These are phyloP conservation scores for Pyrenophora graminea DNA, from an alignment of 2,329 filamentous ascomycete species.

Conservation along the genomic window DNA sequence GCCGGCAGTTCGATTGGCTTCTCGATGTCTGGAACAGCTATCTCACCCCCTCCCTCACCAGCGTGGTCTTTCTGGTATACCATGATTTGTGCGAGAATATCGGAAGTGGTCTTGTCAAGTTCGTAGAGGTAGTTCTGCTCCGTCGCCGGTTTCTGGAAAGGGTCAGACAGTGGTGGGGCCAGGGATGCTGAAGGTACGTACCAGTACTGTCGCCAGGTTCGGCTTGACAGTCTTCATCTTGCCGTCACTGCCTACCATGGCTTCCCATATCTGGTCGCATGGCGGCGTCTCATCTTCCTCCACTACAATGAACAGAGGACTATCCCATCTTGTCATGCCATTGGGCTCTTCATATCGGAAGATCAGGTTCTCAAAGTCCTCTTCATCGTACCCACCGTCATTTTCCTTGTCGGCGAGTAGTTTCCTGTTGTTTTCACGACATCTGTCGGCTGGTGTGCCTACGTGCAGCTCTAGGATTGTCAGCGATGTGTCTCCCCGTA, in stretches of 20 bases:
- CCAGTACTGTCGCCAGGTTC: conserved; percentile 74
- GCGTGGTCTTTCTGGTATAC: conserved; percentile 68
- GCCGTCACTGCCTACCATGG: conserved; percentile 64
- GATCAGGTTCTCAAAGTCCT: conserved; percentile 77
- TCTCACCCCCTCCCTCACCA: conserved; percentile 64
- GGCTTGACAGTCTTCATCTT: conserved; percentile 69
- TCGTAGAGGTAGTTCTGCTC: conserved; percentile 77
- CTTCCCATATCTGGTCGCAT: conserved; percentile 74
- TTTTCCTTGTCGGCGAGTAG: conserved; percentile 52
- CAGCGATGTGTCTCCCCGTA: conserved; percentile 22
- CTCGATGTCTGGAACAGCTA: conserved; percentile 59
- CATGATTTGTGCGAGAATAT: conserved; percentile 71
- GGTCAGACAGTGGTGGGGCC: conserved; percentile 2
- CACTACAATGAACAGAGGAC: conserved; percentile 76
- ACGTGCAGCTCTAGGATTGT: conserved; percentile 58
- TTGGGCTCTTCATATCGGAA: conserved; percentile 88
- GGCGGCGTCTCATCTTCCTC: conserved; percentile 74
- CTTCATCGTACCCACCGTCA: conserved; percentile 57
- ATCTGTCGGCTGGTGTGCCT: conserved; percentile 60
- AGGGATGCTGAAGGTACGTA: conserved; percentile 24
- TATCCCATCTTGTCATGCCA: conserved; percentile 82
- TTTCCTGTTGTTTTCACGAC: conserved; percentile 62
- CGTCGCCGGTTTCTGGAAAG: conserved; percentile 59
- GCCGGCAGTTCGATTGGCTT: conserved; percentile 67
- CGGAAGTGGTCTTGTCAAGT: conserved; percentile 77